Conservation (phyloP, 2,329 filamentous ascomycete species). For the Cladosporium austrohemisphaericum region DNA sequence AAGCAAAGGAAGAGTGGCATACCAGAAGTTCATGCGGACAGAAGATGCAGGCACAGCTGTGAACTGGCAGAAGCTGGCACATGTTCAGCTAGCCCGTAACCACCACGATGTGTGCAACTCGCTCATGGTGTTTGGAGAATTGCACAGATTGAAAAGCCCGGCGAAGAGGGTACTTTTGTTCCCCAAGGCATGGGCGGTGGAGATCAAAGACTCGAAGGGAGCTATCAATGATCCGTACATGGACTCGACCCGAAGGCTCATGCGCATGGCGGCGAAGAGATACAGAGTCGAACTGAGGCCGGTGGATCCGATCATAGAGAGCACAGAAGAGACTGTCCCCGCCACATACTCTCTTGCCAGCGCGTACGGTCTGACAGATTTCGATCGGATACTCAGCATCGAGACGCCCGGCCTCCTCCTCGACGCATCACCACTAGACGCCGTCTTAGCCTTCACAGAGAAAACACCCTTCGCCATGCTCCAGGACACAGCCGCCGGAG, state of each 20-base stretch:
- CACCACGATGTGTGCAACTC: conserved; percentile 48
- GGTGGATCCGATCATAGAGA: conserved; percentile 38
- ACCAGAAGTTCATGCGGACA: conserved; percentile 25
- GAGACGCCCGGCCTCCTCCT: conserved; percentile 44
- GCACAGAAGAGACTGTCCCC: conserved; percentile 29
- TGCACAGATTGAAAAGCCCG: conserved; percentile 44
- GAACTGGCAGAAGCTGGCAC: conserved; percentile 46
- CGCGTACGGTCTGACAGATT: conserved; percentile 42
- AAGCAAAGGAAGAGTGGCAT: conserved; percentile 24
- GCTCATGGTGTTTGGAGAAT: conserved; percentile 47
- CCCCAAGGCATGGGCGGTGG: conserved; percentile 36
- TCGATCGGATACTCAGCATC: conserved; percentile 45
- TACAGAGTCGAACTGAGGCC: conserved; percentile 45
- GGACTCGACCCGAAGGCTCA: conserved; percentile 41
- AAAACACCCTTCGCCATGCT: conserved; percentile 29
- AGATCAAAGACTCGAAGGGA: conserved; percentile 33
- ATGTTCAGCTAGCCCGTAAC: conserved; percentile 45
- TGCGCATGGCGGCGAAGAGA: conserved; percentile 44
- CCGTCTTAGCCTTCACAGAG: conserved; percentile 32
- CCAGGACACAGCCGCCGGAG: conserved; percentile 24
- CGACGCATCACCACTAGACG: conserved; percentile 46
- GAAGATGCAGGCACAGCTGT: conserved; percentile 25
- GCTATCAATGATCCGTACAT: conserved; percentile 40
- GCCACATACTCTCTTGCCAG: conserved; percentile 43
- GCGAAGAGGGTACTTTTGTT: conserved; percentile 46